A percentile compares a stretch with the other conserved stretches of the same genome.
phyloP scores from a whole-genome alignment of 2,329 filamentous ascomycete genomes.

The Claviceps monticola region DNA sequence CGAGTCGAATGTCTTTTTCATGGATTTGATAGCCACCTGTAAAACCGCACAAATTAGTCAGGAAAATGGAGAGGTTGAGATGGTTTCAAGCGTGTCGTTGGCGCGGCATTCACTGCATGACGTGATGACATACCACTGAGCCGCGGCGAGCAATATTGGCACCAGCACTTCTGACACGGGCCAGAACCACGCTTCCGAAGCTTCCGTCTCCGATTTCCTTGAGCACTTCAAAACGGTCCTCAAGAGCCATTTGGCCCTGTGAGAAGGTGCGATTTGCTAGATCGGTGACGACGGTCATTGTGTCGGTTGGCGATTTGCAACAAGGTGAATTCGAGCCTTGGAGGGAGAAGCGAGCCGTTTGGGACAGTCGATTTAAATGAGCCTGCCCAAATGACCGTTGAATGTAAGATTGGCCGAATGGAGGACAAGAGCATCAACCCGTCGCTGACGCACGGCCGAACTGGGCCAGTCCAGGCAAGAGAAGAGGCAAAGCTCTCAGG shows the following conservation, averaged over 20 bases:
- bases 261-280: slow-evolving; percentile 54
- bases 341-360: not conserved
- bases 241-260: slow-evolving; percentile 51
- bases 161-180: slow-evolving; percentile 80
- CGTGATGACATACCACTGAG: slow-evolving; percentile 59
- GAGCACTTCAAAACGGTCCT: slow-evolving; percentile 90
- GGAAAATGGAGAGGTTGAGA: slow-evolving; percentile 4
- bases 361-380: not conserved
- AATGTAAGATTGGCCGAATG: slow-evolving; percentile 1
- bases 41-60: not conserved
- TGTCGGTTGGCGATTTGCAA: slow-evolving; percentile 7
- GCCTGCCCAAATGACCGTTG: slow-evolving; percentile 1
- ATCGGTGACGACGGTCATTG: slow-evolving; percentile 68
- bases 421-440: slow-evolving; percentile 5
- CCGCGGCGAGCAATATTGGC: slow-evolving; percentile 78
- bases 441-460: slow-evolving; percentile 12
- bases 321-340: not conserved
- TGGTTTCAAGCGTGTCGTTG: not conserved
- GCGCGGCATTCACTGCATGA: not conserved
- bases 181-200: slow-evolving; percentile 89
- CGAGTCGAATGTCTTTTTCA: slow-evolving; percentile 98
- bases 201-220: slow-evolving; percentile 99
- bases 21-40: slow-evolving; percentile 96
- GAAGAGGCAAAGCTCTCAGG: slow-evolving; percentile 13
- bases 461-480: not conserved